A percentile compares a stretch with the other conserved stretches of the same genome.
Conservation (phyloP, 495 filamentous ascomycete genomes). For the Penicillium robsamsonii region DNA sequence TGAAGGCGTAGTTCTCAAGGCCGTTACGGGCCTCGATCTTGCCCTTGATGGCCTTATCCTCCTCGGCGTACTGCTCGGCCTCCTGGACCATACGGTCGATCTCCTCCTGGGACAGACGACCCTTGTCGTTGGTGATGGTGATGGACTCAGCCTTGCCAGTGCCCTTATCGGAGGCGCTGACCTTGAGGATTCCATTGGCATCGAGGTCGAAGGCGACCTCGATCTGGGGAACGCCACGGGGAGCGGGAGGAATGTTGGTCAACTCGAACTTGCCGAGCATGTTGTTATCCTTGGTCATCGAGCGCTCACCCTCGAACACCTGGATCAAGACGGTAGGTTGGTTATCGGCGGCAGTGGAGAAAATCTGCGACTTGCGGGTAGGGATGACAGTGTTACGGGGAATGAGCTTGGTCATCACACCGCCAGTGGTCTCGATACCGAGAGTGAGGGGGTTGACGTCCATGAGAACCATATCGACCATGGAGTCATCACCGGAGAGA, state of each 20-base stretch:
- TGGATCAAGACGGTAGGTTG: constrained; percentile 97
- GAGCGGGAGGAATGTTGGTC: constrained; percentile 89
- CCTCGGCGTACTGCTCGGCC: constrained; percentile 96
- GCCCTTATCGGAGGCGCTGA: constrained; percentile 92
- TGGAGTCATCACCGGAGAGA: constrained; percentile 80
- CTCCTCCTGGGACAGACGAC: constrained; percentile 90
- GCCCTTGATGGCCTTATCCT: constrained; percentile 95
- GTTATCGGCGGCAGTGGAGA: constrained; percentile 97
- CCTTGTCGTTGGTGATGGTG: constrained; percentile 98
- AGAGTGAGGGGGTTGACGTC: constrained; percentile 98
- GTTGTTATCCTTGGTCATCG: constrained; percentile 97
- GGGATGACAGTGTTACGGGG: constrained; percentile 94
- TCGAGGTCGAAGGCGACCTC: constrained; percentile 97
- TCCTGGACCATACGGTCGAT: constrained; percentile 98
- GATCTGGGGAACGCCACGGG: constrained; percentile 95
- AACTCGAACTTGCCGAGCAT: constrained; percentile 96
- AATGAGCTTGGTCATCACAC: constrained; percentile 98
- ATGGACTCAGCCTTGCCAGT: constrained; percentile 96
- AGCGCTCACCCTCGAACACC: constrained; percentile 94
- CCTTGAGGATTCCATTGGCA: constrained; percentile 97
- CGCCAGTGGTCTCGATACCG: constrained; percentile 97
- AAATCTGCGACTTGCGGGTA: constrained; percentile 95
- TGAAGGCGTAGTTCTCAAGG: constrained; percentile 95
- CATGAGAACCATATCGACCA: constrained; percentile 81
- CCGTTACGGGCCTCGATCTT: constrained; percentile 94